phyloP scores from a whole-genome alignment of 2,329 filamentous ascomycete genomes.

The Hypoxylon sp. region DNA sequence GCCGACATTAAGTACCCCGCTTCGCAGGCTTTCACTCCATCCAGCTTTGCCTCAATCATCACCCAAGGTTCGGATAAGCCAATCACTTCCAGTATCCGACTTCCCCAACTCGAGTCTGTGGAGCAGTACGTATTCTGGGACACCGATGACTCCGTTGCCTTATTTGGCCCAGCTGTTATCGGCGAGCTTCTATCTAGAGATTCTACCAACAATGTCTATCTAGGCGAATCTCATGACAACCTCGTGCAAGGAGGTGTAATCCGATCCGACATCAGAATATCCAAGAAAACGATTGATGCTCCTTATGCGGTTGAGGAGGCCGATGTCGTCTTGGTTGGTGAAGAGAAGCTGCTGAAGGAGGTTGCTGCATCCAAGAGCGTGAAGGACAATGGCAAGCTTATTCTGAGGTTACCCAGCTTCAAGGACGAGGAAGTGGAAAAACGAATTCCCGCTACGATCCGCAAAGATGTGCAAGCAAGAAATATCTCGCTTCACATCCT shows the following conservation, averaged over 20 bases:
- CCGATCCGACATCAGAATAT: slow-evolving; percentile 85
- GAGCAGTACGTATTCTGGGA: slow-evolving; percentile 97
- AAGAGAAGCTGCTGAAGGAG: slow-evolving; percentile 80
- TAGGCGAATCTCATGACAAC: slow-evolving; percentile 71
- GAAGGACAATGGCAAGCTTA: slow-evolving; percentile 74
- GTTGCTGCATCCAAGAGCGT: slow-evolving; percentile 77
- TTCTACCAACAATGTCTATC: slow-evolving; percentile 68
- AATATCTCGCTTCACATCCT: slow-evolving; percentile 77
- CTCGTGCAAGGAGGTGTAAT: slow-evolving; percentile 78
- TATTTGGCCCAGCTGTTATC: slow-evolving; percentile 68
- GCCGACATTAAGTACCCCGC: slow-evolving; percentile 91
- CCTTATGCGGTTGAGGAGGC: slow-evolving; percentile 83
- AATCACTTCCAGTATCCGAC: slow-evolving; percentile 58
- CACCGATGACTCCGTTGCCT: slow-evolving; percentile 75
- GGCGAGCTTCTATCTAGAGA: slow-evolving; percentile 74
- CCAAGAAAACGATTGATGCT: slow-evolving; percentile 83
- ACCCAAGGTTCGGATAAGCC: slow-evolving; percentile 58
- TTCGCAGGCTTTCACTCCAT: slow-evolving; percentile 64
- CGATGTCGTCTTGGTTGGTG: slow-evolving; percentile 79
- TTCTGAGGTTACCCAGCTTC: slow-evolving; percentile 78
- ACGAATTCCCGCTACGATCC: slow-evolving; percentile 75
- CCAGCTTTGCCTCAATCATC: slow-evolving; percentile 61
- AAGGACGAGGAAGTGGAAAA: slow-evolving; percentile 93
- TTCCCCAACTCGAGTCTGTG: slow-evolving; percentile 61
- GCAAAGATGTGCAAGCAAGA: slow-evolving; percentile 76